These are phyloP conservation scores for Bassia scoparia DNA, from an alignment of 148 eudicot genomes.

Conservation along the genomic window DNA sequence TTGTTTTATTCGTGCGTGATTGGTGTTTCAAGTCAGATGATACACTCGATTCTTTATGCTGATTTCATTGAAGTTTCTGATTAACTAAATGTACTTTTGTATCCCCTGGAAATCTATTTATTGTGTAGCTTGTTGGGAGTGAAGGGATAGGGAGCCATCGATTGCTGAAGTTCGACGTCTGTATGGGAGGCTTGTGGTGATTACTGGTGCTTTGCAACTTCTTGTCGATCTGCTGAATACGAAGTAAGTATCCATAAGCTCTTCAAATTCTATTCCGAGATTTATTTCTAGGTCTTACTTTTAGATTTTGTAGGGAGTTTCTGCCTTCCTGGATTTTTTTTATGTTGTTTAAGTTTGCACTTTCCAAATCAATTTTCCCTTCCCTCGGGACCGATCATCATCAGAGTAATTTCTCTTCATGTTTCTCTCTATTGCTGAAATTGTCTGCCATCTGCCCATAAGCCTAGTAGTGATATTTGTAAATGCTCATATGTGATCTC, in stretches of 20 bases:
- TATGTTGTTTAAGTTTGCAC: background rate
- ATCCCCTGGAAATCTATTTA: background rate
- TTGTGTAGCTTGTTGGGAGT: slow-evolving; percentile 67
- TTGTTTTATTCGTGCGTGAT: background rate
- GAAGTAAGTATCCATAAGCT: slow-evolving; percentile 45
- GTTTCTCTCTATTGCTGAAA: background rate
- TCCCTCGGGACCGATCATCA: no score
- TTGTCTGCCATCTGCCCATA: background rate
- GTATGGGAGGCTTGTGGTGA: slow-evolving; percentile 98
- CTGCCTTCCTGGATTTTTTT: background rate
- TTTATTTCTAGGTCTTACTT: background rate
- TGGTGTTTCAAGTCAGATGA: background rate
- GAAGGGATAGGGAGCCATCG: slow-evolving; percentile 72
- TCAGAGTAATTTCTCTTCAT: background rate
- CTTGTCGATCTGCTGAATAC: slow-evolving; percentile 81
- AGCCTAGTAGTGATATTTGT: background rate
- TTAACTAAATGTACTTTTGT: background rate
- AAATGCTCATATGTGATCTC: background rate
- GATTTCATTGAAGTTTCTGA: background rate
- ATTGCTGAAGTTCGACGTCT: slow-evolving; percentile 84
- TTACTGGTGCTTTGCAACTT: slow-evolving; percentile 83
- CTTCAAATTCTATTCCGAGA: background rate
- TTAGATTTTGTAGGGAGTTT: background rate
- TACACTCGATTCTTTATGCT: background rate
- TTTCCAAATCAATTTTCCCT: background rate